phyloP scores from a whole-genome alignment of 2,329 filamentous ascomycete species.

The Alternaria tenuissima region DNA sequence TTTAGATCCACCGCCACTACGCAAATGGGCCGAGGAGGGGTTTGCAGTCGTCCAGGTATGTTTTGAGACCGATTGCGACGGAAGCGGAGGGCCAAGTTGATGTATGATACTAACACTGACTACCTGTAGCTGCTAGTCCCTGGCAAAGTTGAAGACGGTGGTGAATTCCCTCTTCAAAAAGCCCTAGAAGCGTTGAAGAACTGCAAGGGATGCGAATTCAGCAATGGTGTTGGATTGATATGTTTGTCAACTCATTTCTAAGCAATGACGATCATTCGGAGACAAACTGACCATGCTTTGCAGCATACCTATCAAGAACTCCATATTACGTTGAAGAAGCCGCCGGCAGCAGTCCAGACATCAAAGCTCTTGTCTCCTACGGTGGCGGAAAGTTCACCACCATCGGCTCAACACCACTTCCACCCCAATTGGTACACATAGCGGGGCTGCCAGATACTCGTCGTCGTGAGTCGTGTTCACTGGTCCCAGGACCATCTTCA shows the following conservation, averaged over 20 bases:
- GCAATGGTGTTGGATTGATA: conserved; percentile 41
- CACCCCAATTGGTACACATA: conserved; percentile 44
- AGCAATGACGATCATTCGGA: background rate
- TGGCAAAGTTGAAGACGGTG: conserved; percentile 42
- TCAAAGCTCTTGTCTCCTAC: conserved; percentile 46
- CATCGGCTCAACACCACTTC: conserved; percentile 27
- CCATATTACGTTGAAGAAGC: conserved; percentile 46
- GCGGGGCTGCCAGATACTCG: conserved; percentile 27
- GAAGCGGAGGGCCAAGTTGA: conserved; percentile 52
- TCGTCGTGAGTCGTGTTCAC: conserved; percentile 34
- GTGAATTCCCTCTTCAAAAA: conserved; percentile 42
- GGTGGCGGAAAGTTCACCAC: conserved; percentile 39
- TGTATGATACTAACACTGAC: background rate
- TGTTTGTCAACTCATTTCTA: conserved; percentile 29
- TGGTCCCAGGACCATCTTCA: conserved; percentile 22
- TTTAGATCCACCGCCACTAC: conserved; percentile 62
- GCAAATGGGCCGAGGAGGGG: conserved; percentile 78
- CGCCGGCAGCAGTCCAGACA: conserved; percentile 30
- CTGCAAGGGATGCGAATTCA: conserved; percentile 36
- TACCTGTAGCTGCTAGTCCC: conserved; percentile 55
- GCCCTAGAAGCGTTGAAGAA: conserved; percentile 34
- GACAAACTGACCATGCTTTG: conserved; percentile 2
- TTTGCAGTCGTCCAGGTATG: conserved; percentile 65
- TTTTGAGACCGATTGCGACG: background rate
- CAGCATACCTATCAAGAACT: conserved; percentile 44